These are phyloP conservation scores for Sordariomycetes sp. DNA, from an alignment of 2,329 filamentous ascomycete genomes.

Conservation along the genomic window DNA sequence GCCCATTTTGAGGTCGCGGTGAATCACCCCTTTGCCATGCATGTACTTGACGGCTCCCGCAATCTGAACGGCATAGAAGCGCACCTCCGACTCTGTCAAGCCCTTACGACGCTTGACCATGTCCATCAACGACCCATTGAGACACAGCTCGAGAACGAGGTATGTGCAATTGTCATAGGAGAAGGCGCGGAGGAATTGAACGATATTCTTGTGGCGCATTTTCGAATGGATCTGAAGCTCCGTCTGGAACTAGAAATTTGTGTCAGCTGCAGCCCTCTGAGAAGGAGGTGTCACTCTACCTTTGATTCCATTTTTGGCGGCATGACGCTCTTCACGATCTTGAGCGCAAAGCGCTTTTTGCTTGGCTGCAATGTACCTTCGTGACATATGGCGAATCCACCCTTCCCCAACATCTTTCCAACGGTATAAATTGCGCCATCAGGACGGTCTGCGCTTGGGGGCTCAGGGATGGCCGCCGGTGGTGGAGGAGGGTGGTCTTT, in stretches of 20 bases:
- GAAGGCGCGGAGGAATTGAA: constrained; percentile 91
- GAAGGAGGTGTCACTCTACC: constrained; percentile 30
- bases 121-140: constrained; percentile 94
- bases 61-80: constrained; percentile 89
- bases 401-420: constrained; percentile 67
- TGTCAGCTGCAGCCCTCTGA: not conserved
- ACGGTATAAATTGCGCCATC: constrained; percentile 66
- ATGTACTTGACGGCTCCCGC: constrained; percentile 97
- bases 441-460: constrained; percentile 58
- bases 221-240: constrained; percentile 98
- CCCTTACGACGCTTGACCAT: constrained; percentile 91
- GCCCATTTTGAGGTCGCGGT: constrained; percentile 94
- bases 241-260: constrained; percentile 51
- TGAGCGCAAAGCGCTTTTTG: constrained; percentile 63
- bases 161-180: constrained; percentile 85
- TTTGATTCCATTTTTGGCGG: constrained; percentile 77
- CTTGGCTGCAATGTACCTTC: constrained; percentile 58
- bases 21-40: constrained; percentile 90
- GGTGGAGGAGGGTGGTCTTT: constrained; percentile 60
- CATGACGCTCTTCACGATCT: constrained; percentile 80
- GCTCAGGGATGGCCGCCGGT: constrained; percentile 50
- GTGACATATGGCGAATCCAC: constrained; percentile 77
- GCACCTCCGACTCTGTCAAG: constrained; percentile 86
- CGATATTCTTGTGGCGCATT: constrained; percentile 91
- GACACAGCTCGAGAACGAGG: constrained; percentile 86